These are phyloP conservation scores for Aspergillus sergii DNA, from an alignment of 2,329 filamentous ascomycete genomes.

Conservation along the genomic window DNA sequence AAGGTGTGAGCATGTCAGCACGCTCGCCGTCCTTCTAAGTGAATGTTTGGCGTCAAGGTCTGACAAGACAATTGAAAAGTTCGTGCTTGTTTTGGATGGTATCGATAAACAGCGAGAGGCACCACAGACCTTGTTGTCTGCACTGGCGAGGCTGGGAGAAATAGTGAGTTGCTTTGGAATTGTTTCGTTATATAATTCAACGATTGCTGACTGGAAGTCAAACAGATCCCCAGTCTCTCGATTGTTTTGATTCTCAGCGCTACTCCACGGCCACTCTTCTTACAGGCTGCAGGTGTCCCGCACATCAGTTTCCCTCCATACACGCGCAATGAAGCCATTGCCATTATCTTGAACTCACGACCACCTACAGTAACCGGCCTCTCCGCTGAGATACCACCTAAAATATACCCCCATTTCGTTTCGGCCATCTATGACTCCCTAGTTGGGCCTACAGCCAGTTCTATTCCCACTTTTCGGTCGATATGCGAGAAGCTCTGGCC, in stretches of 20 bases:
- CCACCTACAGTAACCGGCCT: slow-evolving; percentile 40
- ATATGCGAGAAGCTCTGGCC: slow-evolving; percentile 80
- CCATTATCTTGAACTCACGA: slow-evolving; percentile 68
- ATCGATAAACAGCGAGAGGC: slow-evolving; percentile 84
- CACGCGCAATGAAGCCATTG: slow-evolving; percentile 74
- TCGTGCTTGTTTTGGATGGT: slow-evolving; percentile 84
- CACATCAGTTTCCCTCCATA: slow-evolving; percentile 86
- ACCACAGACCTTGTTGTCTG: slow-evolving; percentile 75
- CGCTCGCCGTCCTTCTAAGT: slow-evolving; percentile 71
- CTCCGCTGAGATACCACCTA: slow-evolving; percentile 30
- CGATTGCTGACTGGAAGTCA: slow-evolving; percentile 6
- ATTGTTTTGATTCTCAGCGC: slow-evolving; percentile 76
- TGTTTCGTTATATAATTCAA: background rate
- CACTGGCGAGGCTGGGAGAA: slow-evolving; percentile 79
- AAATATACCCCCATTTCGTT: slow-evolving; percentile 68
- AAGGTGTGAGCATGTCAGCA: slow-evolving; percentile 78
- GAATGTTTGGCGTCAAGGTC: slow-evolving; percentile 39
- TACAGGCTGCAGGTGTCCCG: slow-evolving; percentile 70
- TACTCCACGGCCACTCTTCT: slow-evolving; percentile 65
- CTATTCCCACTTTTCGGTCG: slow-evolving; percentile 71
- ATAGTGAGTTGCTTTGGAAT: slow-evolving; percentile 57
- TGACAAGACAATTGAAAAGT: slow-evolving; percentile 52
- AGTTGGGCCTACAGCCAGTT: slow-evolving; percentile 76
- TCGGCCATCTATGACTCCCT: slow-evolving; percentile 86
- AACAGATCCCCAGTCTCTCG: slow-evolving; percentile 75